Percentiles rank a stretch among this genome's conserved stretches.
Evolutionary conservation across 2,329 filamentous ascomycete genomes (phyloP).

Genomic region (Nothophaeocryptopus gaeumannii): DNA sequence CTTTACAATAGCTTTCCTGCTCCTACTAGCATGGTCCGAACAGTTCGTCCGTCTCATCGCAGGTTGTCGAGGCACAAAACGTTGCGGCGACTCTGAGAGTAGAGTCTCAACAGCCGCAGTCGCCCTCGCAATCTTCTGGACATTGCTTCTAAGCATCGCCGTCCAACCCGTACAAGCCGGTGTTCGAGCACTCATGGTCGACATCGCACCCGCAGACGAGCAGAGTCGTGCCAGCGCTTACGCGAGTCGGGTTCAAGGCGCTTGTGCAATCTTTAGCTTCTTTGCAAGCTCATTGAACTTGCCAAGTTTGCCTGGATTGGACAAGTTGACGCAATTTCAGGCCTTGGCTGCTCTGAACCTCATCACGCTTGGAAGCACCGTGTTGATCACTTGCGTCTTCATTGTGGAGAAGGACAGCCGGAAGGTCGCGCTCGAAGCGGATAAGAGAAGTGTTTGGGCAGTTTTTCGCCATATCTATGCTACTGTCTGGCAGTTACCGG

Average conservation of each 20-base stretch:
- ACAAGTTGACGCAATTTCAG: conserved; percentile 19
- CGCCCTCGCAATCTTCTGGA: conserved; percentile 13
- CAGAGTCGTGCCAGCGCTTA: conserved; percentile 17
- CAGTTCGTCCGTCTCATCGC: conserved; percentile 5
- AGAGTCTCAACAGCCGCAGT: neutral
- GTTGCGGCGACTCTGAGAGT: neutral
- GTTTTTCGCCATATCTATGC: conserved; percentile 15
- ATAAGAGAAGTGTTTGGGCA: neutral
- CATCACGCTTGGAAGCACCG: conserved; percentile 19
- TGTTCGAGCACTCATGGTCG: conserved; percentile 17
- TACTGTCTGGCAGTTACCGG: conserved; percentile 12
- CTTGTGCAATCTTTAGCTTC: conserved; percentile 19
- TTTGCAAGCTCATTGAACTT: conserved; percentile 18
- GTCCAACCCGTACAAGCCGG: conserved; percentile 22
- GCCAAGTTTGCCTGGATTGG: conserved; percentile 13
- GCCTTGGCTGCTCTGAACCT: conserved; percentile 18
- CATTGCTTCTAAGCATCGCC: conserved; percentile 12
- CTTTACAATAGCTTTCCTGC: conserved; percentile 7
- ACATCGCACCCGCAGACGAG: conserved; percentile 13
- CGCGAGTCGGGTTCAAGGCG: conserved; percentile 18
- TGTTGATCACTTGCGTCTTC: conserved; percentile 16
- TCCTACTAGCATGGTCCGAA: conserved; percentile 18
- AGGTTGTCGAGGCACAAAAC: neutral
- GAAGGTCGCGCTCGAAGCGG: neutral
- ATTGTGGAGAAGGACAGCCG: conserved; percentile 19